Conservation (phyloP, 2,329 filamentous ascomycete genomes). For the Thelonectria discophora region DNA sequence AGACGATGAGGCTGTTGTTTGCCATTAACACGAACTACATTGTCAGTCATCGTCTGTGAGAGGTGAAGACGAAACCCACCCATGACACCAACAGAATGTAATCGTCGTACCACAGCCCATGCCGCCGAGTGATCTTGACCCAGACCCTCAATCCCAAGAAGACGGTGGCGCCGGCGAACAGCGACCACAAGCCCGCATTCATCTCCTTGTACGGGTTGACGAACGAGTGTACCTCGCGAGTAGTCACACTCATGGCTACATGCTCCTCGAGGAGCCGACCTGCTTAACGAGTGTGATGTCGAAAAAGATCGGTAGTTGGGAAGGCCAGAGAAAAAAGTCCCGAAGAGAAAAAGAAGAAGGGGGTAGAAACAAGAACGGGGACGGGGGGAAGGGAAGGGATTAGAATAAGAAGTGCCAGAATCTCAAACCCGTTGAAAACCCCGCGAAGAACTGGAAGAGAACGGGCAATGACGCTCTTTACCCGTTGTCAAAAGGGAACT, state of each 20-base stretch:
- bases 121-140: constrained; percentile 47
- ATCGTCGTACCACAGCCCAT: constrained; percentile 52
- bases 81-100: constrained; percentile 49
- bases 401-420: neutral
- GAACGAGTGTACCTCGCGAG: constrained; percentile 41
- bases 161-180: constrained; percentile 45
- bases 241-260: constrained; percentile 34
- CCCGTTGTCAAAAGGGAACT: neutral
- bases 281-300: neutral
- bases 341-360: neutral
- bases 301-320: neutral
- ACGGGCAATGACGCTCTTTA: neutral
- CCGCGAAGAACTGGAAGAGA: neutral
- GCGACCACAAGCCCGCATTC: constrained; percentile 47
- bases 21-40: constrained; percentile 52
- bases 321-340: neutral
- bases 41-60: too few relatives aligned
- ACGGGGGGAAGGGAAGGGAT: too few relatives aligned
- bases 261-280: too few relatives aligned
- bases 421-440: too few relatives aligned
- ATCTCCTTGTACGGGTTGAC: constrained; percentile 44
- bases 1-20: constrained; percentile 56
- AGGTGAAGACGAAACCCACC: constrained; percentile 47
- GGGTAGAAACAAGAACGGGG: neutral
- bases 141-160: constrained; percentile 47